phyloP scores from a whole-genome alignment of 2,329 filamentous ascomycete species.

The Diplodia scrobiculata region DNA sequence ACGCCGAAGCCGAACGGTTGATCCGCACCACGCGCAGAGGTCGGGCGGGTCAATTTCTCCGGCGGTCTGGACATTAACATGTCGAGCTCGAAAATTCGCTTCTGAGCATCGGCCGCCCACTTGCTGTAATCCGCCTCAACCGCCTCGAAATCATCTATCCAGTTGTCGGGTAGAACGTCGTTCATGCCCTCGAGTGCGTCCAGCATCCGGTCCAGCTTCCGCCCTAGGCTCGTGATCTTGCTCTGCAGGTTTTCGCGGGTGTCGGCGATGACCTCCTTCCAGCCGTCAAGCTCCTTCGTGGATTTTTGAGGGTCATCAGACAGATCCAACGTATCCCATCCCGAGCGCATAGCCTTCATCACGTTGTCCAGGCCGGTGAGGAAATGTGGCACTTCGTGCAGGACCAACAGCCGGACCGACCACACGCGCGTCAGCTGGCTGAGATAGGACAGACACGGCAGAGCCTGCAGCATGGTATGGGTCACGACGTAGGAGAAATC shows the following conservation, averaged over 20 bases:
- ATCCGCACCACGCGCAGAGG: constrained; percentile 28
- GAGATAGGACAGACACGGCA: constrained; percentile 77
- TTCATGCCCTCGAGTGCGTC: constrained; percentile 80
- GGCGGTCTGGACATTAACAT: constrained; percentile 28
- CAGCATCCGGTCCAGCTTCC: constrained; percentile 78
- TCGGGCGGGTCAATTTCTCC: constrained; percentile 26
- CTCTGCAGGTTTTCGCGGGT: constrained; percentile 66
- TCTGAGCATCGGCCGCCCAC: constrained; percentile 79
- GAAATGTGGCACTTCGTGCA: constrained; percentile 72
- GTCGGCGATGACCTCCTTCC: constrained; percentile 48
- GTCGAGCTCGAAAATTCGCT: constrained; percentile 69
- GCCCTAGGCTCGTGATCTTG: constrained; percentile 70
- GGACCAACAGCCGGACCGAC: constrained; percentile 72
- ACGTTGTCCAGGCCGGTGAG: constrained; percentile 65
- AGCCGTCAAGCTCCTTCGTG: constrained; percentile 40
- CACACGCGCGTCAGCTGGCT: constrained; percentile 74
- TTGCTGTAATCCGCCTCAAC: constrained; percentile 75
- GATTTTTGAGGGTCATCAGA: constrained; percentile 37
- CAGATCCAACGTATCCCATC: constrained; percentile 63
- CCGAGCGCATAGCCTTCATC: constrained; percentile 65
- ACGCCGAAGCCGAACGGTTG: constrained; percentile 18
- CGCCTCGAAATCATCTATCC: constrained; percentile 83
- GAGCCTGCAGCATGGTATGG: constrained; percentile 82
- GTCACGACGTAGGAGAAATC: constrained; percentile 90
- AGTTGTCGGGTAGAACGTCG: constrained; percentile 80